A percentile compares a stretch with the other conserved stretches of the same genome.
phyloP scores from a whole-genome alignment of 2,329 filamentous ascomycete species.

The Arthrobotrys pseudoclavata region DNA sequence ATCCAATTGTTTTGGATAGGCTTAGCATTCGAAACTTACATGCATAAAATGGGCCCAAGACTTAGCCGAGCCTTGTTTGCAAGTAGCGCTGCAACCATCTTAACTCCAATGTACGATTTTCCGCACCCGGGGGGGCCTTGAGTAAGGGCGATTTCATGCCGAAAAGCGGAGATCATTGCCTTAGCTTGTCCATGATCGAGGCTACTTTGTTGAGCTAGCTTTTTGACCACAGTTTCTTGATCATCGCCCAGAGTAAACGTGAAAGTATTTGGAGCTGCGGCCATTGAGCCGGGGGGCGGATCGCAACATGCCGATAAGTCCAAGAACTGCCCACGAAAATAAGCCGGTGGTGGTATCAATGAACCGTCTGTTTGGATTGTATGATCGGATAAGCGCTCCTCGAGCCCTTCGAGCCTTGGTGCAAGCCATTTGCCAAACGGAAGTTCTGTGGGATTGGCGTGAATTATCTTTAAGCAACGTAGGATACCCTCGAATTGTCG shows the following conservation, averaged over 20 bases:
- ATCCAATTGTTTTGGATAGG: background rate
- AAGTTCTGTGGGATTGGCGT: slow-evolving; percentile 57
- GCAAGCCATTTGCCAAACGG: slow-evolving; percentile 64
- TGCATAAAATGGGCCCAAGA: slow-evolving; percentile 70
- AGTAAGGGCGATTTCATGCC: slow-evolving; percentile 72
- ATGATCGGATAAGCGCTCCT: slow-evolving; percentile 4
- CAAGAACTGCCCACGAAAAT: slow-evolving; percentile 1
- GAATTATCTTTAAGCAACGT: slow-evolving; percentile 64
- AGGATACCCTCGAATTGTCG: slow-evolving; percentile 64
- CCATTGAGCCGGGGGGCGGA: background rate
- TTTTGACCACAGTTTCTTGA: background rate
- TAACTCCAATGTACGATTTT: slow-evolving; percentile 74
- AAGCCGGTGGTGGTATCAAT: slow-evolving; percentile 26
- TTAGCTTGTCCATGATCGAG: slow-evolving; percentile 71
- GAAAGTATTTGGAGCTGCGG: background rate
- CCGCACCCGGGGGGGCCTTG: slow-evolving; percentile 80
- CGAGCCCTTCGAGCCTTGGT: slow-evolving; percentile 27
- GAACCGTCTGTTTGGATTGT: background rate
- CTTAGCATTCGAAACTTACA: slow-evolving; percentile 63
- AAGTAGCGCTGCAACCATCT: slow-evolving; percentile 65
- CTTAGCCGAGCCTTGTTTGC: slow-evolving; percentile 61
- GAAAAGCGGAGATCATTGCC: slow-evolving; percentile 72
- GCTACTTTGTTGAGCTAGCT: slow-evolving; percentile 64
- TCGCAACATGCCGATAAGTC: slow-evolving; percentile 34
- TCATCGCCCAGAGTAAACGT: slow-evolving; percentile 14